These are phyloP conservation scores for Botrytis squamosa DNA, from an alignment of 2,329 filamentous ascomycete genomes.

Conservation along the genomic window DNA sequence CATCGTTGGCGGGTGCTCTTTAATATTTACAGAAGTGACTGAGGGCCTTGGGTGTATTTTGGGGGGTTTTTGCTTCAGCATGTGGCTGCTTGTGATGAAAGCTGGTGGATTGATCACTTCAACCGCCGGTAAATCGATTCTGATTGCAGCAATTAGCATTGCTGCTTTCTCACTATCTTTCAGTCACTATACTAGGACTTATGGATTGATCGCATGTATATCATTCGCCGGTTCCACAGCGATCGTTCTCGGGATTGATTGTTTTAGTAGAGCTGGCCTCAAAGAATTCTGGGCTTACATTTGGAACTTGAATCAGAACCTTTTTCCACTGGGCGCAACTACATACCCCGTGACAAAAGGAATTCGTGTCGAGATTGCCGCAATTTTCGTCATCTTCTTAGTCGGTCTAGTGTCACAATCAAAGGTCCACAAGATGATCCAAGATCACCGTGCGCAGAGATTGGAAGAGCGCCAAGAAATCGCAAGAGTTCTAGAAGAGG, in stretches of 20 bases:
- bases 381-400: slow-evolving; percentile 70
- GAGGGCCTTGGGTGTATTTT: slow-evolving; percentile 65
- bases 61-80: slow-evolving; percentile 40
- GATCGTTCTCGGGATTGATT: slow-evolving; percentile 82
- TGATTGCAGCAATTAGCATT: slow-evolving; percentile 72
- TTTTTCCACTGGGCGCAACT: slow-evolving; percentile 73
- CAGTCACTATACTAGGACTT: slow-evolving; percentile 72
- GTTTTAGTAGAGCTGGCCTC: slow-evolving; percentile 81
- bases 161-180: slow-evolving; percentile 73
- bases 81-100: slow-evolving; percentile 80
- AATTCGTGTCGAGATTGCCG: slow-evolving; percentile 80
- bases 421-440: slow-evolving; percentile 80
- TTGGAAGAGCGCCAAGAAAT: slow-evolving; percentile 51
- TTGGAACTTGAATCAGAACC: slow-evolving; percentile 75
- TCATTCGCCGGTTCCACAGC: slow-evolving; percentile 80
- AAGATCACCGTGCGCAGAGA: slow-evolving; percentile 56
- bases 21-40: slow-evolving; percentile 81
- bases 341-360: slow-evolving; percentile 86
- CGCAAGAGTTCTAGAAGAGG: slow-evolving; percentile 54
- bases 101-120: slow-evolving; percentile 70
- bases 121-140: slow-evolving; percentile 63
- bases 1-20: slow-evolving; percentile 69
- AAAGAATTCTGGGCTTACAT: slow-evolving; percentile 97
- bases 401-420: slow-evolving; percentile 81
- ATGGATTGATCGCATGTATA: slow-evolving; percentile 72